Conservation (phyloP, 192 early-diverging fungal species). For the Lunasporangiospora selenospora region DNA sequence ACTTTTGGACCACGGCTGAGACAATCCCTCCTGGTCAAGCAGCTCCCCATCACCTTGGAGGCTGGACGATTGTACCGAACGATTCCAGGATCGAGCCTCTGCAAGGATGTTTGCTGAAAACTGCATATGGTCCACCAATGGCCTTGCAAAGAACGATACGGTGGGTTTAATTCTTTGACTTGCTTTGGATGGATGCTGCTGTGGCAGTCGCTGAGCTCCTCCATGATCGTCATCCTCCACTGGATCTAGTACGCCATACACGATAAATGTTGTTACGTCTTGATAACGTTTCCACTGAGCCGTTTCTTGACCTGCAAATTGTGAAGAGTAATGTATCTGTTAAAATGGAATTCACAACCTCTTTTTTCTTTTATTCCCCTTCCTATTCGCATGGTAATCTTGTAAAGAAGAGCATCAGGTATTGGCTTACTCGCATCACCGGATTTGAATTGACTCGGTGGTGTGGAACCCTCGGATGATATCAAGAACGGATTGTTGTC, state of each 20-base stretch:
- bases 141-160: conserved; percentile 26
- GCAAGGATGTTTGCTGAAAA: conserved; percentile 12
- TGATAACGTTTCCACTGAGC: conserved; percentile 2
- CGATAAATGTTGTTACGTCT: conserved; percentile 24
- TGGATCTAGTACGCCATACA: conserved; percentile 31
- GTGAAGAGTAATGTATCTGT: no score
- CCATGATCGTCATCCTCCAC: neutral
- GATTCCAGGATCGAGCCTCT: no score
- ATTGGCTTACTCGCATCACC: neutral
- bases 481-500: conserved; percentile 39
- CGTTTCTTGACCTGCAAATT: no score
- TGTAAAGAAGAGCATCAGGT: neutral
- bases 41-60: no score
- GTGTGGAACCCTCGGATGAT: no score
- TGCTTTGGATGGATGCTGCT: neutral
- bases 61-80: no score
- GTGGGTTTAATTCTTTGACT: neutral
- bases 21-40: no score
- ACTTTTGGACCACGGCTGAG: no score
- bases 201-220: neutral
- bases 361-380: no score
- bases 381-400: no score
- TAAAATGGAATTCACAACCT: no score
- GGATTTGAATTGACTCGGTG: no score
- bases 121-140: conserved; percentile 14